These are phyloP conservation scores for Phytophthora kernoviae DNA, from an alignment of 352 stramenopile genomes.

Conservation along the genomic window DNA sequence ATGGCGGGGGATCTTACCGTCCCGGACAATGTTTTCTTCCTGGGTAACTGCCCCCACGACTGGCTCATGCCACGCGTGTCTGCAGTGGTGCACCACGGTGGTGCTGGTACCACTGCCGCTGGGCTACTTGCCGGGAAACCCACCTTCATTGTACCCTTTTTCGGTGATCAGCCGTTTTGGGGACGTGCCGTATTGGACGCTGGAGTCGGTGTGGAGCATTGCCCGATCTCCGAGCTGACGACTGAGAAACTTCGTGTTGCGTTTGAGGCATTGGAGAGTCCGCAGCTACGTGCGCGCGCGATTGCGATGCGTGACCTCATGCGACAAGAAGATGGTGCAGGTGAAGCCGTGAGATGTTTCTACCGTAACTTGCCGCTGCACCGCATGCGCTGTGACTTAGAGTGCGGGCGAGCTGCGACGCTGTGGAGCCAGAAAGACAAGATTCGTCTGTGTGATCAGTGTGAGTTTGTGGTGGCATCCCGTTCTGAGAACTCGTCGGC, in stretches of 20 bases:
- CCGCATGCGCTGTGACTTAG: conserved; percentile 86
- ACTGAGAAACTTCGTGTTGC: conserved; percentile 77
- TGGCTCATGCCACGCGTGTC: conserved; percentile 92
- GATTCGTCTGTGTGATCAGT: conserved; percentile 60
- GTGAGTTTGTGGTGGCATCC: conserved; percentile 53
- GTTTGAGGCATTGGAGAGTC: conserved; percentile 69
- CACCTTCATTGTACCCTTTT: conserved; percentile 95
- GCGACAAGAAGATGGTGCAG: conserved; percentile 85
- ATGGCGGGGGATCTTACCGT: conserved; percentile 57
- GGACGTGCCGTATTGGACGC: conserved; percentile 81
- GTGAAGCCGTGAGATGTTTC: conserved; percentile 85
- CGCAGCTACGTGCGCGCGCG: conserved; percentile 58
- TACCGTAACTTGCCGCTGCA: conserved; percentile 85
- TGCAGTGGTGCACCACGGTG: conserved; percentile 84
- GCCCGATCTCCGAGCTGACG: conserved; percentile 84
- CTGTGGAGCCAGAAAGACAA: conserved; percentile 63
- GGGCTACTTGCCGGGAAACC: conserved; percentile 91
- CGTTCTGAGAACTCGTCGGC: conserved; percentile 47
- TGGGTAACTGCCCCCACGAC: conserved; percentile 84
- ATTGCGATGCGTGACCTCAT: conserved; percentile 63
- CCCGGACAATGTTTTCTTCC: conserved; percentile 65
- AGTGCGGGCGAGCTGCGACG: conserved; percentile 46
- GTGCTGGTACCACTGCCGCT: conserved; percentile 91
- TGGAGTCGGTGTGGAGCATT: conserved; percentile 87
- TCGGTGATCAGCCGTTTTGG: conserved; percentile 96